Base-by-base conservation (phyloP, 805 yeast genomes). In the Naumovozyma castellii region DNA sequence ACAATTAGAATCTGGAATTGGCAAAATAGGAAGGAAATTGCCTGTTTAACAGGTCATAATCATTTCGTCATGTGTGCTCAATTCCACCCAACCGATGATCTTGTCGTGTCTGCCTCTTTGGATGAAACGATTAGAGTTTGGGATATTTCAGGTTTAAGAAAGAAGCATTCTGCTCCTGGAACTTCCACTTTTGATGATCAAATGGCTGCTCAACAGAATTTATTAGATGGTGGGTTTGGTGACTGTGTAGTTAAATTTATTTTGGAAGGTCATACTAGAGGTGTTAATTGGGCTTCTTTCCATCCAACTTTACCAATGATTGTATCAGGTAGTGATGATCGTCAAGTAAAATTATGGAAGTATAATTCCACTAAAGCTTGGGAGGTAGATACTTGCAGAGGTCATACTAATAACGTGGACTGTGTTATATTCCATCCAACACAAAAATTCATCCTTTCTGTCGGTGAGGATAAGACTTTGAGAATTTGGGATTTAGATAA, bases 1-100 rank as follows among this genome's bases (percentile, higher is more conserved):
- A 92, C 99, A 25, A 87, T 94, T 49, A 76, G 99, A 61, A 90
- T 92, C 49, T 92, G 99, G 99, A 94, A 92, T 67, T 92, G 98
- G 98, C 98, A 94, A 69, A 88, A 88, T 62, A 79, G 98, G 53
- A 90, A 87, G 61, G 97, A 92, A 56, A 83, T 92, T 56, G 97
- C 97, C 8, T 86, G 96, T 56, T 68, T 92, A 51, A 90, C 98
- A 5, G 98, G 99, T 46, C 99, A 92, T 65, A 88, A 86, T 66
- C 98, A 92, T 67, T 92, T 94, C 64, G 97, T 92, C 41, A 85
- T 92, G 92, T 84, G 94, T 53, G 97, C 98, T 2, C 94, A 85
- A 63, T 92, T 92, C 74, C 99, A 92, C 61, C 97, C 97, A 34
- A 69, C 80, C 36, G 96, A 94, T 53, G 97, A 92, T 64, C 71